Conservation (phyloP, 768 basidiomycete genomes). For the Suillus cothurnatus region DNA sequence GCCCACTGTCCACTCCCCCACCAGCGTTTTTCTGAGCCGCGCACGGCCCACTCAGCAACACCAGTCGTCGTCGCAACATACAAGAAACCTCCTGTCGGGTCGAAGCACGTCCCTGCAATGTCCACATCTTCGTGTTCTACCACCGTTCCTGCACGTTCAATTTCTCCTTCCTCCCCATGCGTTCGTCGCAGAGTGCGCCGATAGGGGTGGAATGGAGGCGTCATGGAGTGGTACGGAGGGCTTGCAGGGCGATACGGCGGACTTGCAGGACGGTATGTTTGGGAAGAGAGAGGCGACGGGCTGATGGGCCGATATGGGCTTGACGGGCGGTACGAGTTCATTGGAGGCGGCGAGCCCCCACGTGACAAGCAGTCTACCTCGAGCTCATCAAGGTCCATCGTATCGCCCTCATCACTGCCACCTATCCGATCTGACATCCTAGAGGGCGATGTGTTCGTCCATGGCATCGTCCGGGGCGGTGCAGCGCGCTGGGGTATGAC, state of each 20-base stretch:
- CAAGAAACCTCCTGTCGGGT: constrained; percentile 64
- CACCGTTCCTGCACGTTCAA: neutral
- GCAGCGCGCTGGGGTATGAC: constrained; percentile 4
- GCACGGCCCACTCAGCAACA: constrained; percentile 77
- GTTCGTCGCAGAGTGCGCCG: neutral
- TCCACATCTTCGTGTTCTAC: constrained; percentile 38
- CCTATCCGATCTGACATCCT: constrained; percentile 24
- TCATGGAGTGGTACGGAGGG: constrained; percentile 12
- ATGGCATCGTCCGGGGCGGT: constrained; percentile 22
- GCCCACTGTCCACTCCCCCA: constrained; percentile 57
- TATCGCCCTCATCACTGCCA: constrained; percentile 40
- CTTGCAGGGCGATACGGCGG: constrained; percentile 13
- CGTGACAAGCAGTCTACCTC: constrained; percentile 57
- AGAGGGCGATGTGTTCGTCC: constrained; percentile 12
- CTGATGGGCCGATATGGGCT: constrained; percentile 26
- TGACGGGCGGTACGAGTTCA: neutral
- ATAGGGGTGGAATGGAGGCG: neutral
- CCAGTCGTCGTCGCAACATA: constrained; percentile 69
- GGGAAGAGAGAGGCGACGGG: constrained; percentile 25
- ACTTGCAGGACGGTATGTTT: neutral
- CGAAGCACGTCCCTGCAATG: constrained; percentile 74
- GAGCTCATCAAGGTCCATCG: constrained; percentile 52
- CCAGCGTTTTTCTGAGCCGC: constrained; percentile 74
- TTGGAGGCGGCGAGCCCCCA: constrained; percentile 45
- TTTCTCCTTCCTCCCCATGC: constrained; percentile 1